Conservation (phyloP, 441 rosid genomes). For the Jatropha podagrica region DNA sequence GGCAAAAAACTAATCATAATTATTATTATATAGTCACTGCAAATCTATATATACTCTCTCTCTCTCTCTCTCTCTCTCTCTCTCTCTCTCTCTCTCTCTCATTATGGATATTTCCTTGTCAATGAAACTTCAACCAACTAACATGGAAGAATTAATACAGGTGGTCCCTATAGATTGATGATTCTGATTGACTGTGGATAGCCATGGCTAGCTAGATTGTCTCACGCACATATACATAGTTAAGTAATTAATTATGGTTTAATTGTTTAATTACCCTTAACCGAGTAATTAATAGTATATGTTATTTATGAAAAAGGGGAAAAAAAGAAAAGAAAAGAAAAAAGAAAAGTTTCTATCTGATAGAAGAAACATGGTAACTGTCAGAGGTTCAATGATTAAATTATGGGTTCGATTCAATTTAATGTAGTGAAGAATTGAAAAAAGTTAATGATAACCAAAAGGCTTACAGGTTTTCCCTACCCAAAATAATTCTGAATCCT, state of each 20-base stretch:
- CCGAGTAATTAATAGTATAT: not conserved
- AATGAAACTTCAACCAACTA: conserved; percentile 22
- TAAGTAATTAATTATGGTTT: not conserved
- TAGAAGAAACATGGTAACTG: conserved; percentile 2
- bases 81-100: not conserved
- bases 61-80: too few relatives aligned
- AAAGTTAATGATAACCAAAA: not conserved
- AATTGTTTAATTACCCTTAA: not conserved
- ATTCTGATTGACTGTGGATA: not conserved
- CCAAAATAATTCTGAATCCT: conserved; percentile 7
- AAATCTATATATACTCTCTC: too few relatives aligned
- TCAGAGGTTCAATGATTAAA: conserved; percentile 7
- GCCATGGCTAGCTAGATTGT: not conserved
- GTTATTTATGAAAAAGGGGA: not conserved
- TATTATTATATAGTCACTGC: not conserved
- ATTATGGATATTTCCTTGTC: not conserved
- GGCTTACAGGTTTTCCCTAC: not conserved
- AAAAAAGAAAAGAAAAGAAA: not conserved
- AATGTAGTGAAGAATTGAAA: not conserved
- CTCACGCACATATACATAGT: not conserved
- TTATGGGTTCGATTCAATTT: not conserved
- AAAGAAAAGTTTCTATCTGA: not conserved
- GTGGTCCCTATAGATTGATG: conserved; percentile 22
- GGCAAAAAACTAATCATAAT: not conserved
- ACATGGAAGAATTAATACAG: conserved; percentile 18